Percentiles rank a stretch among this genome's conserved stretches.
Evolutionary conservation across 1,284 basidiomycete genomes (phyloP).

Genomic region (Meira nashicola): DNA sequence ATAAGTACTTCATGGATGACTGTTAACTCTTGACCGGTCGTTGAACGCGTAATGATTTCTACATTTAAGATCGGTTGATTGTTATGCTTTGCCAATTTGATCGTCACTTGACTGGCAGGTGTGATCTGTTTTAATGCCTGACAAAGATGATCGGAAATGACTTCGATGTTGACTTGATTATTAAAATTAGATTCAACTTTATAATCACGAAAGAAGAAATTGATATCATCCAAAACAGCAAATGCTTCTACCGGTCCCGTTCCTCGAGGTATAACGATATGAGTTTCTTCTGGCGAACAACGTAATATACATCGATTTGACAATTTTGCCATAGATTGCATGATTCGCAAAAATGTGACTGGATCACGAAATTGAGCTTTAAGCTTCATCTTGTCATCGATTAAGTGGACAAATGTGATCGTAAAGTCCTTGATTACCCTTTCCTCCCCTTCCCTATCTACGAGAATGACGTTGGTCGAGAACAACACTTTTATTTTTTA

Average conservation of each 20-base stretch:
- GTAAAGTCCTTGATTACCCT: no score
- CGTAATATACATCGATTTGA: conserved; percentile 47
- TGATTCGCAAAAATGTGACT: conserved; percentile 2
- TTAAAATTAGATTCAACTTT: conserved; percentile 52
- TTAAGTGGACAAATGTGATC: not conserved
- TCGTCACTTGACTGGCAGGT: conserved; percentile 30
- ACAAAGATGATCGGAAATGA: conserved; percentile 47
- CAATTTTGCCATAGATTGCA: conserved; percentile 46
- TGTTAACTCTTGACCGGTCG: not conserved
- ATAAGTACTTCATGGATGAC: not conserved
- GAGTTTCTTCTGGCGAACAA: conserved; percentile 41
- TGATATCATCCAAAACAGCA: conserved; percentile 20
- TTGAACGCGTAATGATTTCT: conserved; percentile 21
- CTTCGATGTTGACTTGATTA: conserved; percentile 53
- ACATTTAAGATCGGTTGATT: conserved; percentile 48
- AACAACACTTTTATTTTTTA: conserved; percentile 1
- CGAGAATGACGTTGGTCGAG: not conserved
- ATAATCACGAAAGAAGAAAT: conserved; percentile 38
- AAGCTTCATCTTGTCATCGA: not conserved
- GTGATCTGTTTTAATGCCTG: conserved; percentile 43
- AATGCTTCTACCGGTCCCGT: conserved; percentile 48
- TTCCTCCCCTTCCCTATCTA: not conserved
- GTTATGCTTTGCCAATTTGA: conserved; percentile 49
- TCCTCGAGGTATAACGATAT: conserved; percentile 45
- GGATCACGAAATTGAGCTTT: conserved; percentile 6